Evolutionary conservation across 192 early-diverging fungal species (phyloP).

Genomic region (Rhizoclosmatium globosum): DNA sequence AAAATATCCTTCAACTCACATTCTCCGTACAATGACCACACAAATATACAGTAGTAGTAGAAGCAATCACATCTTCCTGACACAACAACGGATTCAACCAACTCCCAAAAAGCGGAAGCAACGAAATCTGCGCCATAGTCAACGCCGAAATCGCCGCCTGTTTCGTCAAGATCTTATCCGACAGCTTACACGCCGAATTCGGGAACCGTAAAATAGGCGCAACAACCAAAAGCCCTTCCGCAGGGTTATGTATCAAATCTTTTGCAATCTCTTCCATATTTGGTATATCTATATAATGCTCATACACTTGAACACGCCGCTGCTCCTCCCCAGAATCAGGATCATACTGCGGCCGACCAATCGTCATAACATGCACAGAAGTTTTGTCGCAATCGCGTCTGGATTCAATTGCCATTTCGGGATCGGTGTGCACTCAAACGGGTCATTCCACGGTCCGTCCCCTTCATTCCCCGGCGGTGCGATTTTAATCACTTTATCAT

Average conservation of each 20-base stretch:
- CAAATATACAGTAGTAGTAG: conserved; percentile 3
- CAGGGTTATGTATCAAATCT: background rate
- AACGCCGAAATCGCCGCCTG: background rate
- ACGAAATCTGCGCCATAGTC: conserved; percentile 3
- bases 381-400: background rate
- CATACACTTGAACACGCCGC: conserved; percentile 9
- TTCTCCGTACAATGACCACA: conserved; percentile 14
- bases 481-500: background rate
- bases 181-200: background rate
- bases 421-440: background rate
- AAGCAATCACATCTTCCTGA: conserved; percentile 6
- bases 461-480: background rate
- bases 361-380: conserved; percentile 10
- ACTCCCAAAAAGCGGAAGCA: conserved; percentile 12
- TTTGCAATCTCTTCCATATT: background rate
- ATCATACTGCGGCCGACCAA: conserved; percentile 1
- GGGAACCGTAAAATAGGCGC: background rate
- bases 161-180: conserved; percentile 17
- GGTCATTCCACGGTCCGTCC: background rate
- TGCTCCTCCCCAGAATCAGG: conserved; percentile 1
- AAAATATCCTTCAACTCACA: background rate
- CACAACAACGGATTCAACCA: conserved; percentile 27
- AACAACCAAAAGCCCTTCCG: conserved; percentile 1
- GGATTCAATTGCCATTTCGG: background rate
- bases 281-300: background rate